Conservation (phyloP, 2,329 filamentous ascomycete species). For the Rhynchosporium graminicola region DNA sequence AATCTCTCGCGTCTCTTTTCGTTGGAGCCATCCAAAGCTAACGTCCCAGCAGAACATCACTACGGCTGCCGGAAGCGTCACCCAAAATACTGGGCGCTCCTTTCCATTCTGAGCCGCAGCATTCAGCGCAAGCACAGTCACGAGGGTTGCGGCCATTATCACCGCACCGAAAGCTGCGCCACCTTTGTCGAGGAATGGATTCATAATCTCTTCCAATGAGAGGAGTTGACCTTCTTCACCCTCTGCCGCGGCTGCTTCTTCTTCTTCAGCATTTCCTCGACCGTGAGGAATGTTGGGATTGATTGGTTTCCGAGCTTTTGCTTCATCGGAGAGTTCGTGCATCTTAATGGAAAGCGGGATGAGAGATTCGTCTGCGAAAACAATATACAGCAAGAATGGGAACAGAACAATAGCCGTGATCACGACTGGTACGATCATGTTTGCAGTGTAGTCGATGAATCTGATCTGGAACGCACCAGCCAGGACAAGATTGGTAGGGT, state of each 20-base stretch:
- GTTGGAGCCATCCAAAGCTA: conserved; percentile 61
- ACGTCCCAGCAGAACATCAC: conserved; percentile 72
- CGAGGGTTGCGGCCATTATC: conserved; percentile 67
- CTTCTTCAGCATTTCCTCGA: conserved; percentile 55
- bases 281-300: conserved; percentile 73
- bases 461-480: conserved; percentile 72
- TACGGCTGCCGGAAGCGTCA: conserved; percentile 68
- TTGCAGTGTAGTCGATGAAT: conserved; percentile 74
- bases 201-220: conserved; percentile 72
- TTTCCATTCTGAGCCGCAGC: conserved; percentile 54
- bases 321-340: conserved; percentile 64
- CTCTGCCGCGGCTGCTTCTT: conserved; percentile 44
- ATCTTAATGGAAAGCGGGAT: conserved; percentile 68
- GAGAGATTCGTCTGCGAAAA: conserved; percentile 64
- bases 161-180: conserved; percentile 64
- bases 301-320: conserved; percentile 56
- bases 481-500: conserved; percentile 74
- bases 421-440: conserved; percentile 73
- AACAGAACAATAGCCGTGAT: conserved; percentile 68
- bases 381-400: conserved; percentile 68
- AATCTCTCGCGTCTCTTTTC: conserved; percentile 63
- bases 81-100: conserved; percentile 63
- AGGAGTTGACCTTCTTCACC: conserved; percentile 56
- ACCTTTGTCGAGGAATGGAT: conserved; percentile 69
- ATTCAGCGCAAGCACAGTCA: conserved; percentile 67